These are phyloP conservation scores for Hordeum pubiflorum DNA, from an alignment of 202 grass and related monocot species.

Conservation along the genomic window DNA sequence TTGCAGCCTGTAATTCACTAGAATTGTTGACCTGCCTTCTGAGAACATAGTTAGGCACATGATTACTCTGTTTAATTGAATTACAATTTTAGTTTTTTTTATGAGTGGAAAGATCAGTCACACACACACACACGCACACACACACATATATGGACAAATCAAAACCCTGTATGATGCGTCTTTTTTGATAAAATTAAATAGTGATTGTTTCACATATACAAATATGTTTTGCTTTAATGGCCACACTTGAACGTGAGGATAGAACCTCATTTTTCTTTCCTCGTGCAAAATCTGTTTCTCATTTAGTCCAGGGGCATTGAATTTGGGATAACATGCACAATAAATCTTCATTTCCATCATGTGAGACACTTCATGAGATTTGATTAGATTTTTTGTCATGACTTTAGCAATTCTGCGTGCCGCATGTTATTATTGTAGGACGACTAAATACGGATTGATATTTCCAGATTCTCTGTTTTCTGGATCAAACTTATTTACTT, in stretches of 20 bases:
- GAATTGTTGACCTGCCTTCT: not conserved
- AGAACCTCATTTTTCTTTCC: not conserved
- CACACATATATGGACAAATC: not conserved
- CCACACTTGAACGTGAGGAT: not conserved
- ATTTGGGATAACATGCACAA: not conserved
- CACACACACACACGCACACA: too few relatives aligned
- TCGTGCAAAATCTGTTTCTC: not conserved
- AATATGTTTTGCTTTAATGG: not conserved
- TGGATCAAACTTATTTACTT: not conserved
- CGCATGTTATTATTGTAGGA: not conserved
- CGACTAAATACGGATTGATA: not conserved
- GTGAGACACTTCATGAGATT: not conserved
- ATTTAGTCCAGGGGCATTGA: not conserved
- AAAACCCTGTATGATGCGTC: not conserved
- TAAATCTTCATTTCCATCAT: not conserved
- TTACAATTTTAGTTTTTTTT: not conserved
- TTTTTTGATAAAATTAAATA: not conserved
- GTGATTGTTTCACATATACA: not conserved
- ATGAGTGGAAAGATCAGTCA: not conserved
- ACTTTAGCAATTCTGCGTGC: not conserved
- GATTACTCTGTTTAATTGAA: not conserved
- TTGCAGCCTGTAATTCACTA: not conserved
- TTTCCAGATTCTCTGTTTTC: conserved; percentile 3
- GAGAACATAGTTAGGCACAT: not conserved
- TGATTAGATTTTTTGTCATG: not conserved